phyloP scores from a whole-genome alignment of 345 rosid genomes.

The Isatis tinctoria region DNA sequence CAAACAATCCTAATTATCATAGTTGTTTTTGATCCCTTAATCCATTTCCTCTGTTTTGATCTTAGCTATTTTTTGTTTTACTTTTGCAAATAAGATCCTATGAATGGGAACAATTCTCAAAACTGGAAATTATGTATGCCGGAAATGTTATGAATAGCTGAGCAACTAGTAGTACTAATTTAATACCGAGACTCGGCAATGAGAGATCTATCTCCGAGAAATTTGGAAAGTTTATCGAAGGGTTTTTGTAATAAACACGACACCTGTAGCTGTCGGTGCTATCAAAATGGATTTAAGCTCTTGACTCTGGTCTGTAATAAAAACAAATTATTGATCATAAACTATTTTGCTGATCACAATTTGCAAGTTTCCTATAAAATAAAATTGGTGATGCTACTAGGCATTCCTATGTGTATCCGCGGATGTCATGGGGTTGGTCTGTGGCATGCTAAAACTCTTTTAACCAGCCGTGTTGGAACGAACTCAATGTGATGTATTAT shows the following conservation, averaged over 20 bases:
- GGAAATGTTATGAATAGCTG: neutral
- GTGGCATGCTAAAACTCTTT: neutral
- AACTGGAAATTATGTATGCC: neutral
- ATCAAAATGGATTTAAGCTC: no score
- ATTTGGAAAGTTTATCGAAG: neutral
- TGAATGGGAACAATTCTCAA: neutral
- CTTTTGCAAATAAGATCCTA: no score
- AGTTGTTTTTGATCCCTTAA: neutral
- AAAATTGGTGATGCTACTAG: no score
- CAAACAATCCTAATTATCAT: neutral
- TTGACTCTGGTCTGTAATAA: no score
- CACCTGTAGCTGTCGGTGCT: no score
- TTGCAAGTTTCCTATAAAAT: no score
- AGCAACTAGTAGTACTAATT: neutral
- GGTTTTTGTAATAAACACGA: neutral
- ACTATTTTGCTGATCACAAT: no score
- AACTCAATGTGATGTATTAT: no score
- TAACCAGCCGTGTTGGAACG: neutral
- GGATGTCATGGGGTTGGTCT: neutral
- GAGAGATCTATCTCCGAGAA: neutral
- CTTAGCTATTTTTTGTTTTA: no score
- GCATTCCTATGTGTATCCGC: no score
- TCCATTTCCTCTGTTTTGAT: neutral
- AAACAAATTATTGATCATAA: no score
- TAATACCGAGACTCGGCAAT: neutral